Base-by-base conservation (phyloP, 768 basidiomycete species). In the Hemileccinum impolitum region DNA sequence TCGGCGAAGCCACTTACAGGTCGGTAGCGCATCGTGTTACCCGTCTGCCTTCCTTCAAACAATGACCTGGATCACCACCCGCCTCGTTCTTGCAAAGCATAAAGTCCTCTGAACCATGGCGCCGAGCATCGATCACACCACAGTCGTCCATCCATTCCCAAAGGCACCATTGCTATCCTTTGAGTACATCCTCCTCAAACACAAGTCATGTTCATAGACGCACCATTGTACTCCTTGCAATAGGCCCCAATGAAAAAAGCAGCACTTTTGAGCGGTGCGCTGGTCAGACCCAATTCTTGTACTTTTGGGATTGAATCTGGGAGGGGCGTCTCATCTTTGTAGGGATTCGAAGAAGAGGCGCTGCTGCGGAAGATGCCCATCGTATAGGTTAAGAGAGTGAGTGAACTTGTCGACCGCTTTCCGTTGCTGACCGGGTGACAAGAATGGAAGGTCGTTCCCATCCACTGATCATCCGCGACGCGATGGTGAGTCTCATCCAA, bases 41-140 rank as follows among this genome's bases (percentile, higher is more conserved):
- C 58, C 90, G 84, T 57, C 96, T 72, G 11, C 96, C 96, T 69
- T 98, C 96, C 77, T 90, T 89, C 73, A 98, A 65, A 70, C 96
- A 99, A 66, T 94, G 92, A 18, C 71, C 91, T 10, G 95, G 93
- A 62, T 95, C 86, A 25, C 58, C 52, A 51, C 87, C 79, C 63
- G 80, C 86, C 75, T 97, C 94, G 19, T 82, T 75, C 74, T 98
- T 98, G 80, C 96, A 99, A 45, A 97, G 86, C 92, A 98, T 95
- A 62, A 91, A 92, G 73, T 92, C 89, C 79, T 92, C 90, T 90
- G 63, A 43, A 46, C 47, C 47, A 30, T 30, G 28, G 11, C 2
- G 9, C 28, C 28, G 28, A 8, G 28, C 32, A 34, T 15, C 43
- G 28, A 45, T 47, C 25, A 47, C 25, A 44, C 34, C 31, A 34